These are phyloP conservation scores for Scedosporium minutisporum DNA, from an alignment of 2,329 filamentous ascomycete genomes.

Conservation along the genomic window DNA sequence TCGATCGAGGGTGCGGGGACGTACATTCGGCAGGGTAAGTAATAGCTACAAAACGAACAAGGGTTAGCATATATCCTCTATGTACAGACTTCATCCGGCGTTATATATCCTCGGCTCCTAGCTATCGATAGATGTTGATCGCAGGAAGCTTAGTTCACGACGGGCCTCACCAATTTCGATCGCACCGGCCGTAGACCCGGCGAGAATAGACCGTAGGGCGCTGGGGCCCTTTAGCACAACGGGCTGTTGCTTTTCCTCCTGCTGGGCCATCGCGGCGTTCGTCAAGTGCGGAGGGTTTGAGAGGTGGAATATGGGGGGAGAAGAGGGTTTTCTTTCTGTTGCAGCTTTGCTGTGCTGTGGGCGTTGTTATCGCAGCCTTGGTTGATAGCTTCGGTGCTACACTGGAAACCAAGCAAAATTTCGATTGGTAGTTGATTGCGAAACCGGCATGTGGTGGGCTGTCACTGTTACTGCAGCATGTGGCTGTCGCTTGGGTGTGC, in stretches of 20 bases:
- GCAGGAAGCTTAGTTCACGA: neutral
- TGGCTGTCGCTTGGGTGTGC: no score
- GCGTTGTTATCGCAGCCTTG: neutral
- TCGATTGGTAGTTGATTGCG: no score
- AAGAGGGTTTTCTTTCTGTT: neutral
- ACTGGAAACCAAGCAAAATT: neutral
- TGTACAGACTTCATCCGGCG: neutral
- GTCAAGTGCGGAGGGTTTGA: neutral
- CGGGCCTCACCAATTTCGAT: constrained; percentile 72
- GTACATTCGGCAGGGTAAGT: constrained; percentile 91
- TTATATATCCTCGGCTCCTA: no score
- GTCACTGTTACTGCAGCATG: no score
- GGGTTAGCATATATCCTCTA: neutral
- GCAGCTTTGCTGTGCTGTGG: neutral
- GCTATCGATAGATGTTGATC: no score
- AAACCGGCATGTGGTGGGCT: no score
- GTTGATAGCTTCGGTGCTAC: neutral
- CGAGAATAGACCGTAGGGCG: constrained; percentile 78
- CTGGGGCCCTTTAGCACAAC: constrained; percentile 51
- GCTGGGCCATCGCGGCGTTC: neutral
- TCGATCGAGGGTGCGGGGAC: constrained; percentile 15
- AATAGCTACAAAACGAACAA: constrained; percentile 44
- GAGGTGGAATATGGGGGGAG: neutral
- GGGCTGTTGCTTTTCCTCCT: constrained; percentile 14
- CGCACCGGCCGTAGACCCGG: constrained; percentile 86